A percentile compares a stretch with the other conserved stretches of the same genome.
Evolutionary conservation across 768 basidiomycete species (phyloP).

Genomic region (Leccinum subgranulosum): DNA sequence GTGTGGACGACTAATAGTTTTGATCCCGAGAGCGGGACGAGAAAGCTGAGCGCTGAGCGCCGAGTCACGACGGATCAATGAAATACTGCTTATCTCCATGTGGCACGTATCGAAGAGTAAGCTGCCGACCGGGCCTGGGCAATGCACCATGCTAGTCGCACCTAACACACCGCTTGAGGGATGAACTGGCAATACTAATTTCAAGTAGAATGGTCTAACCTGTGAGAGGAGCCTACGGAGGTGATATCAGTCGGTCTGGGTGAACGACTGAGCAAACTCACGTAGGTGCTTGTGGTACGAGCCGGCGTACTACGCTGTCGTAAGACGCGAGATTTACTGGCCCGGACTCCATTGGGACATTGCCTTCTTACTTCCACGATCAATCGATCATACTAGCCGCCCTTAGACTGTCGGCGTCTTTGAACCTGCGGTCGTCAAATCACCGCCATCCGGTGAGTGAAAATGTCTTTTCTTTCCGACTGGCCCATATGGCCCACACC

Average conservation of each 20-base stretch:
- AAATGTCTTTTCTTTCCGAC: no score
- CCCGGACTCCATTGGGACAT: no score
- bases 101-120: conserved; percentile 7
- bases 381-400: no score
- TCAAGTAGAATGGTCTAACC: neutral
- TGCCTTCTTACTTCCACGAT: neutral
- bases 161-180: neutral
- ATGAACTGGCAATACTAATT: no score
- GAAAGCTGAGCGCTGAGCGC: neutral
- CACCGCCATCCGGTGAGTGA: neutral
- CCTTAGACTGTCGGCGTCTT: no score
- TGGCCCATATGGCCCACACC: no score
- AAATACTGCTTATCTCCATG: neutral
- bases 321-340: no score
- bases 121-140: no score
- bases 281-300: no score
- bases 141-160: neutral
- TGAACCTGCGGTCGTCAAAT: neutral
- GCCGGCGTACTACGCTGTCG: no score
- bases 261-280: conserved; percentile 1
- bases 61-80: neutral
- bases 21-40: neutral
- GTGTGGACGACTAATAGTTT: neutral
- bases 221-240: neutral
- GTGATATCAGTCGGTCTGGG: neutral